A percentile compares a stretch with the other conserved stretches of the same genome.
Conservation (phyloP, 371 early-diverging fungal species). For the Capillidium rhysosporum region DNA sequence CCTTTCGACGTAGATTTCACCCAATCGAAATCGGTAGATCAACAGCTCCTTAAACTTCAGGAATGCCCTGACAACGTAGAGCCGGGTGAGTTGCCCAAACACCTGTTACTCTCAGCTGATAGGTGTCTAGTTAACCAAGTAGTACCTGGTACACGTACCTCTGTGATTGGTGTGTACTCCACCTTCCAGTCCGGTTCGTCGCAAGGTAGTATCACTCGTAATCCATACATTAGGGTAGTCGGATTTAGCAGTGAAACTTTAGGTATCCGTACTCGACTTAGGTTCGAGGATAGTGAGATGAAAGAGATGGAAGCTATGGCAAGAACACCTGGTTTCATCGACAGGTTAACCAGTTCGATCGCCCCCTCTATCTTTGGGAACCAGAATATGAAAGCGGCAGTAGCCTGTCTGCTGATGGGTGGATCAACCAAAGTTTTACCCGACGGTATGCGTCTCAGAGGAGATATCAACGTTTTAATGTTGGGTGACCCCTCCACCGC, state of each 20-base stretch:
- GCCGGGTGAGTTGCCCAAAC: conserved; percentile 96
- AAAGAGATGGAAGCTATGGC: conserved; percentile 72
- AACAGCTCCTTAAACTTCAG: conserved; percentile 95
- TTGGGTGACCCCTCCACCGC: conserved; percentile 99
- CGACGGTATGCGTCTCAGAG: conserved; percentile 93
- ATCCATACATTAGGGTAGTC: conserved; percentile 82
- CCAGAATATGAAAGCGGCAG: conserved; percentile 94
- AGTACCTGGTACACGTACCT: conserved; percentile 87
- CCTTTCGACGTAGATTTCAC: conserved; percentile 93
- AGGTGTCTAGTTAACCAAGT: conserved; percentile 77
- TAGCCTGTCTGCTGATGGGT: conserved; percentile 94
- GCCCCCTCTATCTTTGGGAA: conserved; percentile 96
- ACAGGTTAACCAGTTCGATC: conserved; percentile 72
- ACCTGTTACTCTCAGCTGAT: conserved; percentile 79
- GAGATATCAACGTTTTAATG: conserved; percentile 98
- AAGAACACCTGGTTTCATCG: conserved; percentile 71
- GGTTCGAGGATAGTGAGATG: conserved; percentile 83
- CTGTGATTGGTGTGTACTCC: conserved; percentile 93
- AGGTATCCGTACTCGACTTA: conserved; percentile 26
- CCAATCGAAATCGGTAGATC: conserved; percentile 92
- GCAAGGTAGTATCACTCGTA: conserved; percentile 71
- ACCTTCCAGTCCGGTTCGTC: conserved; percentile 40
- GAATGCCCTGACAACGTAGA: conserved; percentile 97
- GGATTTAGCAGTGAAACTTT: conserved; percentile 76
- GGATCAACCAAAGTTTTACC: conserved; percentile 92